Percentiles rank a stretch among this genome's conserved stretches.
Conservation (phyloP, 2,329 filamentous ascomycete species). For the Exophiala spinifera region DNA sequence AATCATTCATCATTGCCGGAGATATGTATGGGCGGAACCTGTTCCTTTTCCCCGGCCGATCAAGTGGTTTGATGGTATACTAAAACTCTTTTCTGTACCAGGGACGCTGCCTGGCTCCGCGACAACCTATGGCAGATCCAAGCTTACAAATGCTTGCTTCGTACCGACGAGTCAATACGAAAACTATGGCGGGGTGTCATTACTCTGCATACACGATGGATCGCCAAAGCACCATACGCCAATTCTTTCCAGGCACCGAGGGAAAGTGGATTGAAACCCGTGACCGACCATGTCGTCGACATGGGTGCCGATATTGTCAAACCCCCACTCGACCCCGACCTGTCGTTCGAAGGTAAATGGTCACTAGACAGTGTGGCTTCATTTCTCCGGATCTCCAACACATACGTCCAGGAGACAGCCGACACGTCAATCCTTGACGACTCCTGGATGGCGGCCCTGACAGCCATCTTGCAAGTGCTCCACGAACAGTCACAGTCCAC, state of each 20-base stretch:
- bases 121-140: conserved; percentile 88
- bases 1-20: conserved; percentile 89
- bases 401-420: conserved; percentile 76
- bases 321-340: conserved; percentile 75
- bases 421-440: conserved; percentile 73
- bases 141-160: conserved; percentile 81
- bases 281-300: conserved; percentile 59
- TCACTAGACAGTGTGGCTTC: conserved; percentile 93
- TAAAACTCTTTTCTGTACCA: background rate
- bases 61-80: too few relatives aligned
- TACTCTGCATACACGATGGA: conserved; percentile 90
- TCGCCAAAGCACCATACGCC: conserved; percentile 92
- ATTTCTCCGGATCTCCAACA: conserved; percentile 80
- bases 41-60: background rate
- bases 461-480: conserved; percentile 70
- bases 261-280: conserved; percentile 68
- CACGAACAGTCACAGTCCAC: conserved; percentile 76
- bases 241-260: conserved; percentile 96
- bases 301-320: conserved; percentile 75
- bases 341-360: conserved; percentile 98
- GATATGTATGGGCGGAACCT: conserved; percentile 57
- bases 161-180: conserved; percentile 72
- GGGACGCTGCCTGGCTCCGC: conserved; percentile 61
- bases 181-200: conserved; percentile 85
- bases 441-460: conserved; percentile 74